Evolutionary conservation across 139 green algal species (phyloP).

Genomic region (Chlorella vulgaris): DNA sequence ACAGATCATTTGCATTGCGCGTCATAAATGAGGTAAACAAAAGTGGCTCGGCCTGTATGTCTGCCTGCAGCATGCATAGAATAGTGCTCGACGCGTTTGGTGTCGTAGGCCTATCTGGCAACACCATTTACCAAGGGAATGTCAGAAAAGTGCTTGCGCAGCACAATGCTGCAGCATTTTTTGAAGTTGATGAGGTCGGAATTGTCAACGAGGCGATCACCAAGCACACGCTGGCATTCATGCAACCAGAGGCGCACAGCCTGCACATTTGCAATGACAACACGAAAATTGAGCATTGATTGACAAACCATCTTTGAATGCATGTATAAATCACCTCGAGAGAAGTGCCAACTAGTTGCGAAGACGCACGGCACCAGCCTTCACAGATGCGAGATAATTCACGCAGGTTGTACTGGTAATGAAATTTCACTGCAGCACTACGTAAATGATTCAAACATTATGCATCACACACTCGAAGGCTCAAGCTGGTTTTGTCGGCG

Average conservation of each 20-base stretch:
- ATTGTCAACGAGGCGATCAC: conserved; percentile 84
- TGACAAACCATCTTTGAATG: conserved; percentile 20
- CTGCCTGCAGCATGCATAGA: conserved; percentile 49
- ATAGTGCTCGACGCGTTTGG: not conserved
- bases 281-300: not conserved
- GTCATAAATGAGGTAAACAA: conserved; percentile 67
- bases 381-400: conserved; percentile 83
- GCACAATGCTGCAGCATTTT: conserved; percentile 65
- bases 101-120: not conserved
- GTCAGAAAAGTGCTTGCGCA: conserved; percentile 79
- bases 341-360: too few relatives aligned
- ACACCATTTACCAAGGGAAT: not conserved
- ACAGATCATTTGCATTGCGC: conserved; percentile 56
- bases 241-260: conserved; percentile 83
- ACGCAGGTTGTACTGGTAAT: conserved; percentile 94
- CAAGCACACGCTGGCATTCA: conserved; percentile 86
- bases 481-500: too few relatives aligned
- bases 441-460: not conserved
- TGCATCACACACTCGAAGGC: not conserved
- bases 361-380: conserved; percentile 78
- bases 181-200: conserved; percentile 79
- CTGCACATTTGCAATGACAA: conserved; percentile 20
- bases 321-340: too few relatives aligned
- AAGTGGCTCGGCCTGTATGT: conserved; percentile 71
- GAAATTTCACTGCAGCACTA: conserved; percentile 79